phyloP scores from a whole-genome alignment of 345 rosid genomes.

The Adansonia digitata region DNA sequence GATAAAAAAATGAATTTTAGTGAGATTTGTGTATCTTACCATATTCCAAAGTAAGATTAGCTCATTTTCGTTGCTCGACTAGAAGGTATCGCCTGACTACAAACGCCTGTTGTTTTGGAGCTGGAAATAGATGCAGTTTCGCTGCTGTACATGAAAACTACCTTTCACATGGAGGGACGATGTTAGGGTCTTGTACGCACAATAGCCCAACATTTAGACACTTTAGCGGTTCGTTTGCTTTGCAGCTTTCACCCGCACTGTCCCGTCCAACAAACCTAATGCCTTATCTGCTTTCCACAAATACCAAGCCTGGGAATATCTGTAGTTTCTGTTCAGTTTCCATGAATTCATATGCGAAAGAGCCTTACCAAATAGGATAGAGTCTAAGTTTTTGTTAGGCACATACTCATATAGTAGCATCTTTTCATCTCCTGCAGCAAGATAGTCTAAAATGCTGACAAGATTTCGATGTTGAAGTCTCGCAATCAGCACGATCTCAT shows the following conservation, averaged over 20 bases:
- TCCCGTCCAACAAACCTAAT: slow-evolving; percentile 3
- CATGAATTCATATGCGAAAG: no score
- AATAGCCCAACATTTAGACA: slow-evolving; percentile 5
- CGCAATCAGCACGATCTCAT: slow-evolving; percentile 58
- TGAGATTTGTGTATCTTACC: background rate
- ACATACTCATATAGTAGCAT: slow-evolving; percentile 60
- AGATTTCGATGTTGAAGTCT: slow-evolving; percentile 72
- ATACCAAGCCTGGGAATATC: slow-evolving; percentile 11
- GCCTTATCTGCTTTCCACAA: slow-evolving; percentile 12
- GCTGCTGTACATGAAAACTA: slow-evolving; percentile 7
- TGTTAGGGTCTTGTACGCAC: slow-evolving; percentile 14
- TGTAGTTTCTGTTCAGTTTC: background rate
- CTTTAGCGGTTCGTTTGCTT: background rate
- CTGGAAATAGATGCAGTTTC: slow-evolving; percentile 9
- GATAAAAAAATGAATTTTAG: background rate
- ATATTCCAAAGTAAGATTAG: slow-evolving; percentile 7
- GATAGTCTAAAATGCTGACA: slow-evolving; percentile 58
- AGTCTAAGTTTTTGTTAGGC: slow-evolving; percentile 66
- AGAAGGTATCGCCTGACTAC: slow-evolving; percentile 5
- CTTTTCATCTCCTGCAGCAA: slow-evolving; percentile 50
- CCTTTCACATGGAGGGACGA: slow-evolving; percentile 17
- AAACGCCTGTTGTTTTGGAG: slow-evolving; percentile 16
- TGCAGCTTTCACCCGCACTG: background rate
- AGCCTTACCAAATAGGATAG: slow-evolving; percentile 47
- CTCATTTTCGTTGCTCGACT: slow-evolving; percentile 5